These are phyloP conservation scores for Stemphylium lycopersici DNA, from an alignment of 2,329 filamentous ascomycete genomes.

Conservation along the genomic window DNA sequence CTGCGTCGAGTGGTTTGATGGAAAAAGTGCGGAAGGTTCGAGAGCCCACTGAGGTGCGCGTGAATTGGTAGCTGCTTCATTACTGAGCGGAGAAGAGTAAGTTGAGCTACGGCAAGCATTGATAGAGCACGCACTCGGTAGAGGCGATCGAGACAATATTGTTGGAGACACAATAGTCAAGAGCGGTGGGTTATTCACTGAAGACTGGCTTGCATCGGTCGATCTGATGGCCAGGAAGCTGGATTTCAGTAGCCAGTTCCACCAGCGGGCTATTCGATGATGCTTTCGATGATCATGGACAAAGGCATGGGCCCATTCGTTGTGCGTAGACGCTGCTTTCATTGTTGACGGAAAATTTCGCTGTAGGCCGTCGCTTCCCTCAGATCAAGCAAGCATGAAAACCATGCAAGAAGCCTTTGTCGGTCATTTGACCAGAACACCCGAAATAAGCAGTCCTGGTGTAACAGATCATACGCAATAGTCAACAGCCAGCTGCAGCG, in stretches of 20 bases:
- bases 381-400: slow-evolving; percentile 24
- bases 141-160: background rate
- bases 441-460: slow-evolving; percentile 34
- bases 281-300: background rate
- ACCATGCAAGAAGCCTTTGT: slow-evolving; percentile 32
- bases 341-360: slow-evolving; percentile 35
- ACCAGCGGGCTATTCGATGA: background rate
- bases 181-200: slow-evolving; percentile 11
- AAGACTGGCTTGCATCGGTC: slow-evolving; percentile 20
- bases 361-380: slow-evolving; percentile 36
- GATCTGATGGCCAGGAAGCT: slow-evolving; percentile 15
- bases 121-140: background rate
- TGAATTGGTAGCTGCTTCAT: slow-evolving; percentile 2
- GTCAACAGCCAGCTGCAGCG: slow-evolving; percentile 22
- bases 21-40: background rate
- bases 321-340: slow-evolving; percentile 8
- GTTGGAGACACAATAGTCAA: slow-evolving; percentile 3
- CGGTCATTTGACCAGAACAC: slow-evolving; percentile 29
- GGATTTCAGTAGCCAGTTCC: slow-evolving; percentile 8
- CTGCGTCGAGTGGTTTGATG: background rate
- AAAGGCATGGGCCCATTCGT: background rate
- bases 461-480: slow-evolving; percentile 35
- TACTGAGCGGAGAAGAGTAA: background rate
- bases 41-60: slow-evolving; percentile 1
- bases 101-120: background rate